These are phyloP conservation scores for Solanum arcanum DNA, from an alignment of 257 asterid genomes.

Conservation along the genomic window DNA sequence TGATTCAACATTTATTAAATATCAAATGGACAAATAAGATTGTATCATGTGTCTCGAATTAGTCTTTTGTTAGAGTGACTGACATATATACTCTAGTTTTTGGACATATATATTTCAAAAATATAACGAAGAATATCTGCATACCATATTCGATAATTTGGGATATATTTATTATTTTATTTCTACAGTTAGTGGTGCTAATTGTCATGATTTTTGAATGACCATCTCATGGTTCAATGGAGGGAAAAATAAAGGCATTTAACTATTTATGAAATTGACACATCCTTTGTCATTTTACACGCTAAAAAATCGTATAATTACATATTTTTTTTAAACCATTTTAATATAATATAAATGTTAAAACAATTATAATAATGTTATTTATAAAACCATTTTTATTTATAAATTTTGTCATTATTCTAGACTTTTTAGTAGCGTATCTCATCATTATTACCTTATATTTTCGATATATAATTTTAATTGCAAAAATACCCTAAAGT, in stretches of 20 bases:
- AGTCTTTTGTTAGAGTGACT: too few species aligned
- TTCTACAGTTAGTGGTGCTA: not conserved
- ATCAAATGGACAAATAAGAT: too few species aligned
- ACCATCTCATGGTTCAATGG: not conserved
- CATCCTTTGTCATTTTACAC: not conserved
- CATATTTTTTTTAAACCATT: not conserved
- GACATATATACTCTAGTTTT: too few species aligned
- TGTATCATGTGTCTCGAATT: too few species aligned
- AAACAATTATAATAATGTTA: not conserved
- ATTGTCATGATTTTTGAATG: conserved; percentile 7
- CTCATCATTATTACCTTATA: not conserved
- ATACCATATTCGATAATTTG: too few species aligned
- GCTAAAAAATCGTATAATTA: not conserved
- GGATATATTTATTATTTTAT: too few species aligned
- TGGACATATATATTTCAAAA: accelerated
- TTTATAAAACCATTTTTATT: not conserved
- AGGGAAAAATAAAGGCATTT: not conserved
- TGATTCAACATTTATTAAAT: too few species aligned
- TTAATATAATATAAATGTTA: not conserved
- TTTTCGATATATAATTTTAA: not conserved
- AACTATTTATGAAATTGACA: conserved; percentile 14
- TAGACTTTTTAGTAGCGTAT: not conserved
- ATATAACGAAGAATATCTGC: accelerated
- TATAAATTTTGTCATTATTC: not conserved
- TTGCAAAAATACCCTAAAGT: not conserved